Evolutionary conservation across 2,329 filamentous ascomycete species (phyloP).

Genomic region (Fusarium avenaceum): DNA sequence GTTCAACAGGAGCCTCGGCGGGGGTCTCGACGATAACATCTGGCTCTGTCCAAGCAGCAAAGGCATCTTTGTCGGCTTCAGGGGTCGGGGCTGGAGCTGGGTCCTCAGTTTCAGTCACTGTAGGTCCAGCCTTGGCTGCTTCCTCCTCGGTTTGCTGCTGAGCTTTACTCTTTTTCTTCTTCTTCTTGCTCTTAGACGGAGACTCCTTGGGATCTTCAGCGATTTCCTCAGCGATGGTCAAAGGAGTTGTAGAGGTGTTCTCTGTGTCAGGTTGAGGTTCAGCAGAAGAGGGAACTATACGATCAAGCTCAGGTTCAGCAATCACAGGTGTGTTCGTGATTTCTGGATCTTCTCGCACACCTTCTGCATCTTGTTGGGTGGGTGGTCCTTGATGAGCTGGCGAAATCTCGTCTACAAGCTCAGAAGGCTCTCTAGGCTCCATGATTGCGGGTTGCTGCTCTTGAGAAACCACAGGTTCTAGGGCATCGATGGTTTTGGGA

Average conservation of each 20-base stretch:
- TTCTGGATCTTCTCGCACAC: background rate
- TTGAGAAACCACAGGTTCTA: conserved; percentile 7
- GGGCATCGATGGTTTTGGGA: background rate
- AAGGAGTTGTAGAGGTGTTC: conserved; percentile 30
- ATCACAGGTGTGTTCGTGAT: conserved; percentile 12
- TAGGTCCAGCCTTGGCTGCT: background rate
- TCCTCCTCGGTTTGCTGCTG: conserved; percentile 28
- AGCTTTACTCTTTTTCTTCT: conserved; percentile 46
- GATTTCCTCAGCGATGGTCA: conserved; percentile 1
- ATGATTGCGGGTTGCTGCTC: background rate
- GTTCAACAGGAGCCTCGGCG: conserved; percentile 4
- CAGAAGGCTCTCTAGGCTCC: conserved; percentile 8
- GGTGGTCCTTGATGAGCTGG: conserved; percentile 1
- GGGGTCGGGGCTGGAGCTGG: background rate
- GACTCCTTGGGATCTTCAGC: conserved; percentile 14
- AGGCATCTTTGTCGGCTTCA: conserved; percentile 29
- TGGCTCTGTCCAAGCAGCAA: conserved; percentile 39
- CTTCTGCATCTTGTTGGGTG: conserved; percentile 7
- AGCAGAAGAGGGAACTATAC: background rate
- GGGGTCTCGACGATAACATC: background rate
- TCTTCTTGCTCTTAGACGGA: conserved; percentile 45
- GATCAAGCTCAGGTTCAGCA: conserved; percentile 10
- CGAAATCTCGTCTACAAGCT: conserved; percentile 4
- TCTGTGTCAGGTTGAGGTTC: conserved; percentile 9
- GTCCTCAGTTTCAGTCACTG: conserved; percentile 10